Base-by-base conservation (phyloP, 2,329 filamentous ascomycete species). In the Phyllosticta ampelicida region DNA sequence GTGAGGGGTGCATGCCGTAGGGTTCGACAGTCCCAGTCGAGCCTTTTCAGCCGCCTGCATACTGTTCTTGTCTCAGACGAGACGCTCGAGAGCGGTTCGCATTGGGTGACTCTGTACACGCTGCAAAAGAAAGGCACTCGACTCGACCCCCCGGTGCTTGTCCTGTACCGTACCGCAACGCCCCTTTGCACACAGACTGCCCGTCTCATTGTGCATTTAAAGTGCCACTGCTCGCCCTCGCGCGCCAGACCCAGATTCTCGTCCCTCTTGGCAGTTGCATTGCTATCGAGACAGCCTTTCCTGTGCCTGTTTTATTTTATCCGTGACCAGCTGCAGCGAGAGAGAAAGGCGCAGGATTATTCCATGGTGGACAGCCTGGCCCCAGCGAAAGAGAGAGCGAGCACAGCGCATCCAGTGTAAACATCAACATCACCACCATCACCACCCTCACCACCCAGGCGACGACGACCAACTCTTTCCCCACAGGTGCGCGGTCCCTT, bases 41-140 rank as follows among this genome's bases (percentile, higher is more conserved):
- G 52, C 28, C 53, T 50, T 52, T 59, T 55, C 53, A 59, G 57
- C 53, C 57, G 57, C 57, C 53, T 55, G 57, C 57, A 59, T 59
- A 53, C 57, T 59, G 57, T 59, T 50, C 48, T 53, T 59, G 57
- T 59, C 57, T 59, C 53, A 59, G 57, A 55, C 54, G 48, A 48
- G 56, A 44, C 28, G 56, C 53, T 59, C 53, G 53, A 59, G 57
- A 52, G 28, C 55, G 57, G 57, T 59, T 59, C 57, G 57, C 57
- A 59, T 55, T 55, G 52, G 52, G 57, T 55, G 57, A 59, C 53
- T 55, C 57, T 55, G 57, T 59, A 55, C 57, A 59, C 51, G 52
- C 53, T 55, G 57, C 57, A 59, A 59, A 59, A 59, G 57, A 59
- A 59, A 59, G 48, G 23, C 23, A 26, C 23, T 26, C 23, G 23